Base-by-base conservation (phyloP, 495 filamentous ascomycete genomes). In the Aspergillus haitiensis region DNA sequence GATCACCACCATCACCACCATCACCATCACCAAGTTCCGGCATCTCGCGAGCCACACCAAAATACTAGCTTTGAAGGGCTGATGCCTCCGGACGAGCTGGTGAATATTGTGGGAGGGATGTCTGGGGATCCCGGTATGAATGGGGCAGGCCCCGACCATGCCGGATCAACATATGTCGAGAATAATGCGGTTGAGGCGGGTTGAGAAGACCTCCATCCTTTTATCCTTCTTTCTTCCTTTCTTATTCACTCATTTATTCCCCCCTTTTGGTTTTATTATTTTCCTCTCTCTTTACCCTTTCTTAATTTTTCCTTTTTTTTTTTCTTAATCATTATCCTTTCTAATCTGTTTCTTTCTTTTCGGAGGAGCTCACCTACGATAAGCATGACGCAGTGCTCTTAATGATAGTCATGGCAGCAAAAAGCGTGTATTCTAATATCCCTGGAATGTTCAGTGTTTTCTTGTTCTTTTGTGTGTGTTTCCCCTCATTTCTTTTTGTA, bases 91-190 rank as follows among this genome's bases (percentile, higher is more conserved):
- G 76, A 78, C 15, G 74, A 78, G 55, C 65, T 79, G 52, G 72
- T 77, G 62, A 71, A 74, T 46, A 79, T 77, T 18, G 74, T 78
- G 36, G 70, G 75, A 31, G 71, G 70, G 15, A 71, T 78, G 52
- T 66, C 74, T 45, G 71, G 67, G 36, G 73, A 69, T 47, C 60
- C 69, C 27, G 62, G 62, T 56, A 75, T 78, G 67, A 72, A 77
- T 60, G 73, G 74, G 68, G 71, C 69, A 35, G 73, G 72, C 55
- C 72, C 69, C 47, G 73, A 75, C 49, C 72, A 75, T 69, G 61
- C 64, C 4, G 68, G 57, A 45, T 42, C 61, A 9, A 56, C 64
- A 36, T 78, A 76, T 62, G 59, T 62, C 6, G 75, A 76, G 44
- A 69, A 64, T 49, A 63, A 64, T 47, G 46, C 72, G 34, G 72